Base-by-base conservation (phyloP, 129 eudicot genomes). In the Cynara cardunculus region DNA sequence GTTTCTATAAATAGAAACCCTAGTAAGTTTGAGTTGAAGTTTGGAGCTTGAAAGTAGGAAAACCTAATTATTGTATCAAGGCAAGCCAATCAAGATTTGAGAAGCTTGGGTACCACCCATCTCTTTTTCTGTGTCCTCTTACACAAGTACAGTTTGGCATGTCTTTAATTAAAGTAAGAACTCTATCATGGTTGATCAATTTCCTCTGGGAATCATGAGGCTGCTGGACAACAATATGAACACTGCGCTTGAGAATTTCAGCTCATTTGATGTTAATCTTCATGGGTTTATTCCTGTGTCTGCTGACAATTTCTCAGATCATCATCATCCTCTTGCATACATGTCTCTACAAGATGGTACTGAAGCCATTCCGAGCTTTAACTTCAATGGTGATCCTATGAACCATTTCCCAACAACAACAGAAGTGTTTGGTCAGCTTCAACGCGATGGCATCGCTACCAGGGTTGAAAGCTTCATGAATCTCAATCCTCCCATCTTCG, bases 261-360 rank as follows among this genome's bases (percentile, higher is more conserved):
- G 69, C 84, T 69, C 89, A 41, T 69, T 74, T 62, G 77, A 74
- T 22, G 78, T 41, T 16, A 84, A 75, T 69, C 24, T 83, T 81
- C 86, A 85, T 21, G 88, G 89, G 31, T 72, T 85, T 59, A 49
- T 83, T 44, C 77, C 85, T 74, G 75, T 85, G 72, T 85, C 88
- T 4, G 70, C 73, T 71, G 84, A 89, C 56, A 82, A 76, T 46
- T 81, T 83, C 62, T 18, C 82, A 1, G 78, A 84, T 80, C 69
- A 79, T 73, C 85, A 81, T 59, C 84, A 75, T 46, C 87, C 85
- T 67, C 78, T 73, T 79, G 69, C 77, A 21, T 86, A 76, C 25
- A 66, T 84, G 78, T 39, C 79, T 2, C 0, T 72, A 7, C 41
- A 79, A 76, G 71, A 66, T 30, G 74, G 72, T 32, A 72, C 53